Conservation (phyloP, 495 filamentous ascomycete species). For the Darksidea phi region DNA sequence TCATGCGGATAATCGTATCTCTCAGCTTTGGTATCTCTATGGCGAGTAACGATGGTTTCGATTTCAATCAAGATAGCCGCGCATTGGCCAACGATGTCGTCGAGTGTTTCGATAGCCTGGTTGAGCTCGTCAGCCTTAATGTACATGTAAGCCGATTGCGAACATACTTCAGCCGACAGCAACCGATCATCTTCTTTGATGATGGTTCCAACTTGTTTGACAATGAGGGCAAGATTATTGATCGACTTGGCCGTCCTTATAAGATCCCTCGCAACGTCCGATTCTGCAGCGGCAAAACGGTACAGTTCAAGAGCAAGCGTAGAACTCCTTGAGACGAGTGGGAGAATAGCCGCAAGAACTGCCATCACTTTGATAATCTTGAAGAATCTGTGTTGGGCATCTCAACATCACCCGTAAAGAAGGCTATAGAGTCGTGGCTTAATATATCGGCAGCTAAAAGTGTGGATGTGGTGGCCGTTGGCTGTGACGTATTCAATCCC, state of each 20-base stretch:
- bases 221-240: slow-evolving; percentile 21
- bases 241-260: slow-evolving; percentile 23
- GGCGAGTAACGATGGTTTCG: slow-evolving; percentile 8
- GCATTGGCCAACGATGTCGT: slow-evolving; percentile 31
- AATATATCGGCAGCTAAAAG: neutral
- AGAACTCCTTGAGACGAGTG: slow-evolving; percentile 12
- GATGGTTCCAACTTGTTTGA: slow-evolving; percentile 30
- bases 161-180: slow-evolving; percentile 25
- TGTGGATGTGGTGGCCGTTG: neutral
- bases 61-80: slow-evolving; percentile 19
- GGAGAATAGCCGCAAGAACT: slow-evolving; percentile 22
- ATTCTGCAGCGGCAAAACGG: slow-evolving; percentile 3
- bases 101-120: slow-evolving; percentile 24
- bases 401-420: neutral
- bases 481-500: neutral
- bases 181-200: slow-evolving; percentile 29
- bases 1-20: neutral
- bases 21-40: neutral
- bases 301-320: slow-evolving; percentile 26
- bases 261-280: slow-evolving; percentile 11
- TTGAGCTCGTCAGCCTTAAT: slow-evolving; percentile 1
- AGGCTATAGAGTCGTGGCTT: slow-evolving; percentile 3
- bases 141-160: neutral
- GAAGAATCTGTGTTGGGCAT: neutral
- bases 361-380: slow-evolving; percentile 15